These are phyloP conservation scores for Talinum fruticosum DNA, from an alignment of 148 eudicot genomes.

Conservation along the genomic window DNA sequence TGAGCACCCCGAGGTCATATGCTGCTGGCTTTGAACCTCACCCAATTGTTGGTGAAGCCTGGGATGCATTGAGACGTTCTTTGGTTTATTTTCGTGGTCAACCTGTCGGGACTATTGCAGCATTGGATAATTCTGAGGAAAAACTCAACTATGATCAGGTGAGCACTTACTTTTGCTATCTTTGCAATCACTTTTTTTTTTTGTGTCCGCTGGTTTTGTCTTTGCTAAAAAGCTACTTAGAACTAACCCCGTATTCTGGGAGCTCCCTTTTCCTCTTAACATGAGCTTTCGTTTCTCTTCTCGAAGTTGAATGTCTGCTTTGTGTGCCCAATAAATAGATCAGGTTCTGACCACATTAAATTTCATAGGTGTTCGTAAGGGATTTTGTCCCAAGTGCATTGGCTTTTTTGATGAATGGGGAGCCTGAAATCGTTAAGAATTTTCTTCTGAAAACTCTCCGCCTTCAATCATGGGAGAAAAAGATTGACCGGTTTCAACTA, in stretches of 20 bases:
- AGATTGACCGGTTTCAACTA: conserved; percentile 79
- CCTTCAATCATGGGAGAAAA: conserved; percentile 94
- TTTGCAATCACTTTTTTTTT: background rate
- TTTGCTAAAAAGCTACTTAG: background rate
- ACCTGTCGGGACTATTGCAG: conserved; percentile 97
- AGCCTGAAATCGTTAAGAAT: conserved; percentile 87
- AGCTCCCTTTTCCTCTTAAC: background rate
- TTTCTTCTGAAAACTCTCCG: conserved; percentile 87
- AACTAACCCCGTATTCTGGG: background rate
- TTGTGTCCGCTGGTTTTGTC: background rate
- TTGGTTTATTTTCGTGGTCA: conserved; percentile 77
- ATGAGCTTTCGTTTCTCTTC: background rate
- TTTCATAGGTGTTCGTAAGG: conserved; percentile 80
- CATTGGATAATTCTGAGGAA: conserved; percentile 71
- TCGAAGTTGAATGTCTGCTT: background rate
- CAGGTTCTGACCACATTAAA: conserved; percentile 7
- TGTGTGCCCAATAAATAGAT: background rate
- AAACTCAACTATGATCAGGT: conserved; percentile 97
- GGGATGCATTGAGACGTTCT: conserved; percentile 83
- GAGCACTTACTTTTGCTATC: conserved; percentile 12
- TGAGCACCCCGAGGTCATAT: conserved; percentile 59
- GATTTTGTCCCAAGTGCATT: conserved; percentile 97
- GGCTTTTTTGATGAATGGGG: conserved; percentile 97
- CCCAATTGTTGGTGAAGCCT: conserved; percentile 79
- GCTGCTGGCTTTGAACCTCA: conserved; percentile 54